These are phyloP conservation scores for Quercus alba DNA, from an alignment of 306 rosid species.

Conservation along the genomic window DNA sequence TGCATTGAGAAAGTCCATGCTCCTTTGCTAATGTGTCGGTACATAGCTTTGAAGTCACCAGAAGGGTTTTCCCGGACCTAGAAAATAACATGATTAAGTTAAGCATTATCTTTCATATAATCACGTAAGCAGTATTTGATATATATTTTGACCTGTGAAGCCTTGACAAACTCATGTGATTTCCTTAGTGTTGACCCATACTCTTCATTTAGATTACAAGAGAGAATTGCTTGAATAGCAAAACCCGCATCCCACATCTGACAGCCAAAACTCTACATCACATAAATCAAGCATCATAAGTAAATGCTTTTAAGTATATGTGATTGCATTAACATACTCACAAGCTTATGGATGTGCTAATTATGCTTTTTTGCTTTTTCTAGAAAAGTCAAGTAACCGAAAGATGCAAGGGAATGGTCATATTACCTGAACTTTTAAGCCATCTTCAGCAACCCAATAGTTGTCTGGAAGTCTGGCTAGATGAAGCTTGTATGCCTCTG, in stretches of 20 bases:
- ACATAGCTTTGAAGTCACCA: constrained; percentile 42
- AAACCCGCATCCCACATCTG: too few relatives aligned
- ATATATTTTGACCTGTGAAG: constrained; percentile 47
- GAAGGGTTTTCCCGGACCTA: constrained; percentile 49
- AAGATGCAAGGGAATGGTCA: not conserved
- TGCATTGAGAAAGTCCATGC: constrained; percentile 54
- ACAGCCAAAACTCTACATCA: too few relatives aligned
- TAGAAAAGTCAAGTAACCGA: too few relatives aligned
- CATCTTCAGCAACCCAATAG: constrained; percentile 78
- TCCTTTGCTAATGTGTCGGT: constrained; percentile 53
- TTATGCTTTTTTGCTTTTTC: too few relatives aligned
- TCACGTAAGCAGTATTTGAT: not conserved
- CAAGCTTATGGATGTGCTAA: too few relatives aligned
- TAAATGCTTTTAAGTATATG: not conserved
- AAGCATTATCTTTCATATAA: not conserved
- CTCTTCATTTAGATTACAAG: constrained; percentile 48
- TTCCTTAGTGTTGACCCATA: constrained; percentile 43
- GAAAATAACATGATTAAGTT: not conserved
- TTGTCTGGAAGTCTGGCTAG: constrained; percentile 60
- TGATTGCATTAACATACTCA: too few relatives aligned
- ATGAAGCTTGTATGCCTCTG: constrained; percentile 71
- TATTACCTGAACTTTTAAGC: constrained; percentile 62
- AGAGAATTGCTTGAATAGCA: constrained; percentile 43
- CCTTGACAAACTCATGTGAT: constrained; percentile 59
- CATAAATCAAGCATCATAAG: not conserved